phyloP scores from a whole-genome alignment of 352 stramenopile genomes.

The Phytophthora sojae region DNA sequence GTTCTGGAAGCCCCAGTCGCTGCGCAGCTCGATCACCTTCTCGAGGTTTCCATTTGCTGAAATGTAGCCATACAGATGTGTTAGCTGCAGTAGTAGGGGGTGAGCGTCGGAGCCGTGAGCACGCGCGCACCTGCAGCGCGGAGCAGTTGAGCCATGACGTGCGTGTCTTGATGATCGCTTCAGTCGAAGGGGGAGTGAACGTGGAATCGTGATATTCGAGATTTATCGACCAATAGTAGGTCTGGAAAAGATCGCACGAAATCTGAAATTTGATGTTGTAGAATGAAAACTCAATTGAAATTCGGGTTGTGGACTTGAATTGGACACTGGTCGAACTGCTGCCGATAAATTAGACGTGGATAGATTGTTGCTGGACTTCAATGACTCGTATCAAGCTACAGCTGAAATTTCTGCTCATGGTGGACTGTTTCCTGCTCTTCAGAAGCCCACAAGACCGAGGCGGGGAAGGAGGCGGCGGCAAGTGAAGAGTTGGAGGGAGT shows the following conservation, averaged over 20 bases:
- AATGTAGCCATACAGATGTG: not conserved
- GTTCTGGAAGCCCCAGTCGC: conserved; percentile 79
- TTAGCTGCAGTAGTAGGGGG: not conserved
- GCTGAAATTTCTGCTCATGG: conserved; percentile 22
- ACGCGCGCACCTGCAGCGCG: conserved; percentile 44
- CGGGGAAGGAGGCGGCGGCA: conserved; percentile 49
- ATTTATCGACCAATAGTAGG: conserved; percentile 10
- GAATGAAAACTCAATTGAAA: not conserved
- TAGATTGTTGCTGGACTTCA: not conserved
- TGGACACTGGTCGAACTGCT: not conserved
- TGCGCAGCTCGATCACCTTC: conserved; percentile 71
- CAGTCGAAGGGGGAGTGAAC: not conserved
- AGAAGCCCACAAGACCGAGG: conserved; percentile 56
- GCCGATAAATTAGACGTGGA: conserved; percentile 39
- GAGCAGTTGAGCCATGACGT: conserved; percentile 53
- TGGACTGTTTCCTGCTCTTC: conserved; percentile 39
- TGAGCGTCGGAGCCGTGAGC: not conserved
- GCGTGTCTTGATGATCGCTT: conserved; percentile 5
- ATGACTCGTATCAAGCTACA: conserved; percentile 9
- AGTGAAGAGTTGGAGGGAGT: conserved; percentile 53
- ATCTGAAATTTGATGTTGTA: conserved; percentile 26
- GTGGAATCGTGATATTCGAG: not conserved
- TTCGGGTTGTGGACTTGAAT: not conserved
- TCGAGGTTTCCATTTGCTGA: conserved; percentile 79
- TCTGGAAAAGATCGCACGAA: conserved; percentile 1